These are phyloP conservation scores for Paramecium octaurelia DNA, from an alignment of 73 alveolate species.

Conservation along the genomic window DNA sequence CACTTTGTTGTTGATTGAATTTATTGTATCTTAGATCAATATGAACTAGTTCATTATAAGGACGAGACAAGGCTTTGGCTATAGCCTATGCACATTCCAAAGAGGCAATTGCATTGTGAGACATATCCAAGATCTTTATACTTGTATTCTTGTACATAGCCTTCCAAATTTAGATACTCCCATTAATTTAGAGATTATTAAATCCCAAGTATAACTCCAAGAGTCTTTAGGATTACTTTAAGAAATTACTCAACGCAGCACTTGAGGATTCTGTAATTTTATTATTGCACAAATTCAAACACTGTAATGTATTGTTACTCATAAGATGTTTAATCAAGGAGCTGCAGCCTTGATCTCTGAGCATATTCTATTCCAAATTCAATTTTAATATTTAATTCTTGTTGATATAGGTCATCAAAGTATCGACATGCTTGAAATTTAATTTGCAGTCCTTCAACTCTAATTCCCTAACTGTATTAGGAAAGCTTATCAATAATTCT, in stretches of 20 bases:
- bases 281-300: not conserved
- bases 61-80: not conserved
- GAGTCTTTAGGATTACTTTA: not conserved
- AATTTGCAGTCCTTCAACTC: not conserved
- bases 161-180: not conserved
- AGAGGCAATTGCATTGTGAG: not conserved
- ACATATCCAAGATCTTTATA: not conserved
- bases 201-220: not conserved
- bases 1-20: not conserved
- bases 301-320: not conserved
- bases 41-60: slow-evolving; percentile 1
- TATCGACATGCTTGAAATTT: not conserved
- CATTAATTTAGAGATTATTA: not conserved
- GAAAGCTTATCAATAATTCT: not conserved
- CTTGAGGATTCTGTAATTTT: not conserved
- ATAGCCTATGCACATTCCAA: not conserved
- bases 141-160: not conserved
- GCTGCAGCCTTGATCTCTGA: not conserved
- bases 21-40: not conserved
- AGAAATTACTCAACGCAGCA: not conserved
- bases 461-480: not conserved
- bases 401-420: not conserved
- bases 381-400: not conserved
- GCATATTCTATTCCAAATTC: not conserved
- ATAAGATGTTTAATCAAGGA: not conserved